Base-by-base conservation (phyloP, 768 basidiomycete genomes). In the Naganishia vaughanmartiniae region DNA sequence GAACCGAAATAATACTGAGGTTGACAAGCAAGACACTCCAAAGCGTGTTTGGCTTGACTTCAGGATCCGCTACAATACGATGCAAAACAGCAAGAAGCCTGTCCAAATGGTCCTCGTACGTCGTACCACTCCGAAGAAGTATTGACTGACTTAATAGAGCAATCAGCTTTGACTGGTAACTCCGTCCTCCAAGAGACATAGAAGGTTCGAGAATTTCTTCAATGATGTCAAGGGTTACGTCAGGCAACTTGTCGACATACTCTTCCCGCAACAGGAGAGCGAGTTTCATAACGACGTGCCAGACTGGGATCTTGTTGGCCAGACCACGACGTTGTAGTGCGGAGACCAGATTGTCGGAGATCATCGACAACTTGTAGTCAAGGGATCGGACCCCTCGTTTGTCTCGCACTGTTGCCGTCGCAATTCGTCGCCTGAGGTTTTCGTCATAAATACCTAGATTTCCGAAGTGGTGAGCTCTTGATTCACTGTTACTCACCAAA, bases 311-410 rank as follows among this genome's bases (percentile, higher is more conserved):
- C 39, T 66, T 68, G 28, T 58, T 67, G 10, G 45, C 6, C 17
- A 72, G 53, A 0, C 36, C 17, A 17, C 54, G 31, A 4, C 45
- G 33, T 28, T 56, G 26, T 0, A 66, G 28, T 15, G 54, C 53
- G 15, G 39, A 28, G 2, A 51, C 19, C 26, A 72, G 63, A 26
- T 60, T 56, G 28, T 72, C 71, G 9, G 71, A 68, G 15, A 72
- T 65, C n/a, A 72, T 58, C 12, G 71, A 63, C 30, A 72, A 45
- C 17, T 72, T 67, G 54, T 72, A 72, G 14, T 67, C 67, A 1
- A 63, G 34, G 5, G 71, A 72, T 7, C 28, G 31, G 3, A 67
- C 67, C 1, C 71, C 71, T 3, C 55, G 48, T 39, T 72, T 72
- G 54, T 72, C 67, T 7, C 71, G 48, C 17, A 60, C 30, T 4